Evolutionary conservation across 306 rosid genomes (phyloP), one percentile per base, ranked within the genome.

Genomic region (Gastrolobium villosum): DNA sequence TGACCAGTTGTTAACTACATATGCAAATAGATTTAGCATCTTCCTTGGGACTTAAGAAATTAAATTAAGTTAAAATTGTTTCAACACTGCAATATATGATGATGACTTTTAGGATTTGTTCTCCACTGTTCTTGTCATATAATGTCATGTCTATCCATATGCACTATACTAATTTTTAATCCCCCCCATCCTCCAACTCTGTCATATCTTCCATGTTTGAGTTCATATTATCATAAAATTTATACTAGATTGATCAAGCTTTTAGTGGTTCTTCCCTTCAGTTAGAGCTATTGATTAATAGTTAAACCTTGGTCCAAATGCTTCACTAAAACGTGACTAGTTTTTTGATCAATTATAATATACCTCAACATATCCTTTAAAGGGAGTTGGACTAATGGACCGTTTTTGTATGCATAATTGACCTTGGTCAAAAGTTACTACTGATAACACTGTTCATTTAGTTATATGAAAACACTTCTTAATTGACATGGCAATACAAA

Each of bases 21-120:
- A 6, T 46, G 75, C 50, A 66, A 48, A 48, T 20, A 36, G 62
- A 53, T 70, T 48, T 70, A 8, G 6, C 39, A 56, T 83, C 64
- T 41, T 65, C 55, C 3, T 30, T 35, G 59, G 67, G 44, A 68
- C 70, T 3, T 14, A 5, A 59, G 64, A 59, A 45, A 11, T 60
- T 54, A 26, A 41, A 48, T 72, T 28, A 59, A 65, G 53, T 79
- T 36, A 34, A 35, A 44, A 40, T 59, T 20, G 68, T 67, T 83
- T 59, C 63, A 67, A 28, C 44, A 32, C 49, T 56, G 65, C 60
- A 48, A 10, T 65, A 56, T 41, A 14, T 28, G 53, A 14, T 49
- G 15, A 49, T 44, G 28, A 81, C 35, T 46, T 20, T 44, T 13
- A 30, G 71, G 40, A 49, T 45, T 49, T 26, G 32, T 57, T 50